Evolutionary conservation across 2,329 filamentous ascomycete species (phyloP).

Genomic region (Fusarium circinatum): DNA sequence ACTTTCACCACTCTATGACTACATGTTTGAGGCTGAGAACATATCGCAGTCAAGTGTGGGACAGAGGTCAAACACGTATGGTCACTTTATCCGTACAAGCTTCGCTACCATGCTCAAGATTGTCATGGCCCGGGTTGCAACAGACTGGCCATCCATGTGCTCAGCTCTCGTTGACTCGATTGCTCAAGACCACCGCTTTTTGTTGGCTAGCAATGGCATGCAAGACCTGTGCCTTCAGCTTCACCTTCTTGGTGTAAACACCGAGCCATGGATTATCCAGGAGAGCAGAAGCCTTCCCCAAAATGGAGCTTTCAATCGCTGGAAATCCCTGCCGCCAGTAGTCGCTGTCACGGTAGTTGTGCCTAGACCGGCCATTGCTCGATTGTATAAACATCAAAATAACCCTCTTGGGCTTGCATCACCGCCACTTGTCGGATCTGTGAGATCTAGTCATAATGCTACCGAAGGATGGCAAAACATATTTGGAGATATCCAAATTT

Average conservation of each 20-base stretch:
- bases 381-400: slow-evolving; percentile 40
- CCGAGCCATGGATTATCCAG: slow-evolving; percentile 45
- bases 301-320: slow-evolving; percentile 48
- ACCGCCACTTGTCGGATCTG: slow-evolving; percentile 46
- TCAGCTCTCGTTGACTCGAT: slow-evolving; percentile 45
- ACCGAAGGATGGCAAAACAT: slow-evolving; percentile 47
- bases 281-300: slow-evolving; percentile 32
- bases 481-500: slow-evolving; percentile 54
- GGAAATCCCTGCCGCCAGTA: slow-evolving; percentile 50
- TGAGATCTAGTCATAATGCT: slow-evolving; percentile 40
- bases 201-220: slow-evolving; percentile 46
- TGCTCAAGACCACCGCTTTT: slow-evolving; percentile 44
- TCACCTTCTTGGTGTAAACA: slow-evolving; percentile 49
- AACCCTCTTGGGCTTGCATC: slow-evolving; percentile 29
- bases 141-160: slow-evolving; percentile 49
- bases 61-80: slow-evolving; percentile 33
- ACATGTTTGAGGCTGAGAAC: slow-evolving; percentile 58
- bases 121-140: slow-evolving; percentile 48
- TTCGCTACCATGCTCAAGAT: slow-evolving; percentile 53
- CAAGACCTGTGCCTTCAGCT: slow-evolving; percentile 52
- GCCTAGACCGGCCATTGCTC: slow-evolving; percentile 44
- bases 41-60: slow-evolving; percentile 17
- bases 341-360: slow-evolving; percentile 53
- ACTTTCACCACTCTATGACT: slow-evolving; percentile 55
- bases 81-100: slow-evolving; percentile 52